Evolutionary conservation across 331 rosid genomes (phyloP).

Genomic region (Stylosanthes scabra): DNA sequence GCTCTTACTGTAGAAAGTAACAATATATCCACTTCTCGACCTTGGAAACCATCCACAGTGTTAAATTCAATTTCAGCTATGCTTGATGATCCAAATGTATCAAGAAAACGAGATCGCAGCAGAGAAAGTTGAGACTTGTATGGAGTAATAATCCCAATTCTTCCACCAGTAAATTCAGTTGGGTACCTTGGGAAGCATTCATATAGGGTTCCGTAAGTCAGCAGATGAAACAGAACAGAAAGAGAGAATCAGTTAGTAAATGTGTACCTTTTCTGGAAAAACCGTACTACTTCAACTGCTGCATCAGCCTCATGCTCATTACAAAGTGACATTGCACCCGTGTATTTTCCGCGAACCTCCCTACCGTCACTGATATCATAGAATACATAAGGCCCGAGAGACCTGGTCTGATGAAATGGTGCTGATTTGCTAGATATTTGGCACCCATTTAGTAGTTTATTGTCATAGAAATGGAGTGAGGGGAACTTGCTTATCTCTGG

Average conservation of each 20-base stretch:
- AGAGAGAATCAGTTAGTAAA: slow-evolving; percentile 25
- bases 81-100: slow-evolving; percentile 76
- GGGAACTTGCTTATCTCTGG: slow-evolving; percentile 94
- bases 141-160: slow-evolving; percentile 92
- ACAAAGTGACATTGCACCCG: slow-evolving; percentile 81
- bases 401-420: slow-evolving; percentile 74
- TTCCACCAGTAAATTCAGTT: slow-evolving; percentile 73
- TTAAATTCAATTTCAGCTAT: slow-evolving; percentile 75
- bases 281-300: slow-evolving; percentile 75
- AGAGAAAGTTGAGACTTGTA: slow-evolving; percentile 88
- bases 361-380: slow-evolving; percentile 81
- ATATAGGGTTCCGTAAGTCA: slow-evolving; percentile 28
- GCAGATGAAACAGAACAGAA: slow-evolving; percentile 7
- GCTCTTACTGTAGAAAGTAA: slow-evolving; percentile 97
- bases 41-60: slow-evolving; percentile 99
- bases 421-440: slow-evolving; percentile 76
- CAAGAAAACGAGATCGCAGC: slow-evolving; percentile 77
- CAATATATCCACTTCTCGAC: slow-evolving; percentile 95
- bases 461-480: slow-evolving; percentile 88
- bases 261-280: slow-evolving; percentile 76
- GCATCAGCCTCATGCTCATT: slow-evolving; percentile 95
- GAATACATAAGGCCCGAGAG: slow-evolving; percentile 88
- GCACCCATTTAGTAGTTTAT: slow-evolving; percentile 81
- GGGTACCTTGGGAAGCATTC: slow-evolving; percentile 62
- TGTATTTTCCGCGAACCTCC: slow-evolving; percentile 76